Base-by-base conservation (phyloP, 805 yeast species). In the Priceomyces fermenticarens region DNA sequence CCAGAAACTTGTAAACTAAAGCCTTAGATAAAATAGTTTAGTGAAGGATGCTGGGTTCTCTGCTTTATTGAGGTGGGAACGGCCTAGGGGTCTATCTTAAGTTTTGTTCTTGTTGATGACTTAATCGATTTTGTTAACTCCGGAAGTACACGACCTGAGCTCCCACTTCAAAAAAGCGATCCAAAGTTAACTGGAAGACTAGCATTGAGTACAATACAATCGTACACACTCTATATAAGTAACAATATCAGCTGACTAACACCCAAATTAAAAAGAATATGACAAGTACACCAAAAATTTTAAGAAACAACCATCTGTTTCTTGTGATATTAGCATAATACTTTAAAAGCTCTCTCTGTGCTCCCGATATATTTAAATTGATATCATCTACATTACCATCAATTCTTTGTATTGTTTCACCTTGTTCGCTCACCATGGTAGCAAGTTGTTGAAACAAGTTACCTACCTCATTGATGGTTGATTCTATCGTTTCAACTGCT, bases 391-490 rank as follows among this genome's bases (percentile, higher is more conserved):
- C 95, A 57, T 93, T 90, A 41, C 82, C 87, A 64, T 93, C 99
- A 48, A 93, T 93, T 57, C 98, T 73, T 62, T 91, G 98, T 42
- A 93, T 91, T 11, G 85, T 86, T 54, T 93, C 99, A 31, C 98
- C 91, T 65, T 93, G 99, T 62, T 93, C 98, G 46, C 87, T 89
- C 6, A 93, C 97, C 98, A 93, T 91, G 1, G 95, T 85, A 4
- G 98, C 96, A 53, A 93, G 73, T 63, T 93, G 99, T 54, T 87
- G 91, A 67, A 93, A 93, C 45, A 93, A 73, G 37, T 86, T 85
- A 32, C 99, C 99, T 36, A 93, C 96, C 62, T 93, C 98, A 56
- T 91, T 91, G 46, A 93, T 93, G 0, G 99, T 93, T n/a, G 88
- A 77, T 60, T 93, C 99, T 38, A 93, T 93, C 0, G 97, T 88